These are phyloP conservation scores for Ogataea nakhonphanomensis DNA, from an alignment of 805 yeast genomes.

Conservation along the genomic window DNA sequence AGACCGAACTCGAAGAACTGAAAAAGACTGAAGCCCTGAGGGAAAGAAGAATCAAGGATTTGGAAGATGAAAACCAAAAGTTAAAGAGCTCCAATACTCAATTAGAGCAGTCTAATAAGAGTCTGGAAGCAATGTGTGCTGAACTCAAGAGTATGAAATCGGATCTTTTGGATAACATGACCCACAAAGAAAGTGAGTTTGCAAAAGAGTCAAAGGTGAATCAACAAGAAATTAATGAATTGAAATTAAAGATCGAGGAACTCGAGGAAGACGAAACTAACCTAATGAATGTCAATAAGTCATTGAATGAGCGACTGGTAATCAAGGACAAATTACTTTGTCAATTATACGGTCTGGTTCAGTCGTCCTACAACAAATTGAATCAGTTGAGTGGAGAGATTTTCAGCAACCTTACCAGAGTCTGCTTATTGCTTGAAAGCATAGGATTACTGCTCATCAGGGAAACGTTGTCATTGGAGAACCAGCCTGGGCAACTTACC, in stretches of 20 bases:
- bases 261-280: conserved; percentile 46
- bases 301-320: conserved; percentile 28
- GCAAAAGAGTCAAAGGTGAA: conserved; percentile 48
- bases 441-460: conserved; percentile 70
- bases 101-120: conserved; percentile 10
- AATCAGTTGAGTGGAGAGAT: conserved; percentile 40
- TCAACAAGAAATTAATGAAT: conserved; percentile 47
- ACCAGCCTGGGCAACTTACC: conserved; percentile 35
- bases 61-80: conserved; percentile 12
- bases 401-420: conserved; percentile 40
- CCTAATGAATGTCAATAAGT: conserved; percentile 41
- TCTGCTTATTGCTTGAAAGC: conserved; percentile 62
- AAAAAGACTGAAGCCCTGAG: conserved; percentile 15
- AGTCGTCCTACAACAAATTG: conserved; percentile 32
- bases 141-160: conserved; percentile 45
- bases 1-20: conserved; percentile 16
- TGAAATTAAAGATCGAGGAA: conserved; percentile 44
- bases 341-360: conserved; percentile 21
- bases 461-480: conserved; percentile 32
- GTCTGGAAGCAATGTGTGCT: conserved; percentile 13
- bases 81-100: conserved; percentile 9
- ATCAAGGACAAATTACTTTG: conserved; percentile 25
- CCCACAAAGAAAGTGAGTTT: conserved; percentile 59
- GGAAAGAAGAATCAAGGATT: conserved; percentile 10
- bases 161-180: conserved; percentile 65